Base-by-base conservation (phyloP, 768 basidiomycete species). In the Xerocomus spinulosus region DNA sequence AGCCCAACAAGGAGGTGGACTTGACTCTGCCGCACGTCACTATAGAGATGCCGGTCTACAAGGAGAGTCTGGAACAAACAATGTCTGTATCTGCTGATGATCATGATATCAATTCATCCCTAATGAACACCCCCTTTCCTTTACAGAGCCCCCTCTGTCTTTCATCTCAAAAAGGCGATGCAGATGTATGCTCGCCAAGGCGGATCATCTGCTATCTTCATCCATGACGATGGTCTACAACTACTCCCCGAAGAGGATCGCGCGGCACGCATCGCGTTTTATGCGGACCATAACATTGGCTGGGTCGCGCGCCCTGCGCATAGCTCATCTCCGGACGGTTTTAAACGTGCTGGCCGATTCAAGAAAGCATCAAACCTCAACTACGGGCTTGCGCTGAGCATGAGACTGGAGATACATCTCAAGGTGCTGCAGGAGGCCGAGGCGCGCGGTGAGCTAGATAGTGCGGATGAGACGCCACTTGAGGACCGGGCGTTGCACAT, bases 291-390 rank as follows among this genome's bases (percentile, higher is more conserved):
- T 57, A 75, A 72, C 48, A 79, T 83, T 37, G 82, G 76, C 15
- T 83, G 77, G 71, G 77, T 81, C 42, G 78, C 82, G 18, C 72
- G 82, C 28, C 82, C 82, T 0, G 65, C 60, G 46, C 79, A 83
- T 8, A 23, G 37, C 0, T 47, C 51, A 0, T 32, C 56, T 5
- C 45, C 52, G 2, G 41, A 23, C 14, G 67, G 60, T 5, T 67
- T 67, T 47, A 70, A 66, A n/a, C 68, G 72, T 25, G 64, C 85
- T 0, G 92, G 92, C 8, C 77, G 91, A 9, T 95, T 95, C 79
- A 95, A 95, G 75, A 95, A 95, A 64, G 91, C 91, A 2, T 85
- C 82, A 24, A 95, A 95, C 66, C 80, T 94, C 80, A 95, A 94
- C 64, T 92, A 85, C 51, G 89, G 80, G 7, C 70, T 78, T 9